Evolutionary conservation across 2,329 filamentous ascomycete species (phyloP).

Genomic region (Tricladium varicosporioides): DNA sequence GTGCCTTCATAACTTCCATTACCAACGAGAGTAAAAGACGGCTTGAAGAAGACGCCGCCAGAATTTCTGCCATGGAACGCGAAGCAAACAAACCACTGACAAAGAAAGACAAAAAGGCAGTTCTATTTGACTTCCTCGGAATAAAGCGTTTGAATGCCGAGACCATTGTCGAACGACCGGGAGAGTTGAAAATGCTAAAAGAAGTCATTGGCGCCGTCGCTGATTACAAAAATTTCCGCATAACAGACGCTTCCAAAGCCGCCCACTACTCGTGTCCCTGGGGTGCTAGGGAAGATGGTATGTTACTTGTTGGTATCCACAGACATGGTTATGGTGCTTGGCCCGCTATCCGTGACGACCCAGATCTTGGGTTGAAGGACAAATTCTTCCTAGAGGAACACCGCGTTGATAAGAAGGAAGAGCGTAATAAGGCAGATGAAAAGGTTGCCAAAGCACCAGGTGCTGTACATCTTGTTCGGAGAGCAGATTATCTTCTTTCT

Average conservation of each 20-base stretch:
- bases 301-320: conserved; percentile 92
- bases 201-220: conserved; percentile 64
- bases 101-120: conserved; percentile 97
- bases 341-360: conserved; percentile 89
- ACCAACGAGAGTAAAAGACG: conserved; percentile 69
- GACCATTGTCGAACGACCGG: conserved; percentile 87
- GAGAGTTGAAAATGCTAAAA: conserved; percentile 81
- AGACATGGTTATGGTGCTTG: conserved; percentile 94
- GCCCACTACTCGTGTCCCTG: conserved; percentile 90
- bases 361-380: conserved; percentile 78
- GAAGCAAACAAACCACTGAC: conserved; percentile 77
- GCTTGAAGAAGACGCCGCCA: conserved; percentile 69
- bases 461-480: conserved; percentile 93
- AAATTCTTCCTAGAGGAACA: conserved; percentile 98
- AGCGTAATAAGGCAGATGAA: conserved; percentile 72
- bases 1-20: conserved; percentile 65
- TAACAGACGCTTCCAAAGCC: conserved; percentile 87
- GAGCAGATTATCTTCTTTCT: conserved; percentile 93
- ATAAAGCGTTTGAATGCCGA: conserved; percentile 95
- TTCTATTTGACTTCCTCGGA: conserved; percentile 90
- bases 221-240: conserved; percentile 78
- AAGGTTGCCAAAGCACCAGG: conserved; percentile 84
- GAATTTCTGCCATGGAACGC: conserved; percentile 62
- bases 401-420: conserved; percentile 95
- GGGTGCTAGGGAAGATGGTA: conserved; percentile 92